These are phyloP conservation scores for Macaranga tanarius DNA, from an alignment of 441 rosid species.

Conservation along the genomic window DNA sequence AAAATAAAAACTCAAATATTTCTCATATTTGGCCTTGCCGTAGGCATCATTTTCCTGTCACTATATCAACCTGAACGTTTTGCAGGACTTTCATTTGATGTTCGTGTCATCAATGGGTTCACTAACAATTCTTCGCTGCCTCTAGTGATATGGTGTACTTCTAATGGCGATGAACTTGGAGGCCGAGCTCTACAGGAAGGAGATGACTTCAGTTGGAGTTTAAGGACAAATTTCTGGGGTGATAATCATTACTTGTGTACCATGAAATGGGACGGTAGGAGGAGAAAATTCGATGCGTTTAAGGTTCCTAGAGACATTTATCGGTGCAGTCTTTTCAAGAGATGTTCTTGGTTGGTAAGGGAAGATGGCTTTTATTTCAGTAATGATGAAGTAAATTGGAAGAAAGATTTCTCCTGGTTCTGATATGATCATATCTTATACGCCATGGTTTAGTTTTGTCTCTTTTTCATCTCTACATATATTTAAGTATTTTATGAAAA, in stretches of 20 bases:
- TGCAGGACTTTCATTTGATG: conserved; percentile 47
- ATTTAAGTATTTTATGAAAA: no score
- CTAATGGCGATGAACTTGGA: conserved; percentile 59
- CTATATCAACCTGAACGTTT: conserved; percentile 36
- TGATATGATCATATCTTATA: not conserved
- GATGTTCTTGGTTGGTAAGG: conserved; percentile 81
- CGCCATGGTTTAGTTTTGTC: not conserved
- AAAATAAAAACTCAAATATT: conserved; percentile 20
- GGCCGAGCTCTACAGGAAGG: conserved; percentile 93
- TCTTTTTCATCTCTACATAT: no score
- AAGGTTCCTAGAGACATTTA: conserved; percentile 48
- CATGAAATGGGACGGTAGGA: conserved; percentile 59
- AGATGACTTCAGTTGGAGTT: conserved; percentile 74
- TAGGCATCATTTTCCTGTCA: conserved; percentile 36
- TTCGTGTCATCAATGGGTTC: conserved; percentile 82
- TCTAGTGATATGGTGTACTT: conserved; percentile 79
- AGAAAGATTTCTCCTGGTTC: conserved; percentile 72
- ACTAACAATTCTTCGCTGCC: conserved; percentile 77
- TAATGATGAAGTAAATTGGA: conserved; percentile 75
- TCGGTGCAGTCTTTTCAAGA: conserved; percentile 55
- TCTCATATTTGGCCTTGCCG: conserved; percentile 30
- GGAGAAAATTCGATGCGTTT: conserved; percentile 63
- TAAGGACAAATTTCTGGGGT: conserved; percentile 49
- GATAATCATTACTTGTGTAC: conserved; percentile 50
- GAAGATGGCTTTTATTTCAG: conserved; percentile 89